These are phyloP conservation scores for Phytophthora sp. DNA, from an alignment of 352 stramenopile species.

Conservation along the genomic window DNA sequence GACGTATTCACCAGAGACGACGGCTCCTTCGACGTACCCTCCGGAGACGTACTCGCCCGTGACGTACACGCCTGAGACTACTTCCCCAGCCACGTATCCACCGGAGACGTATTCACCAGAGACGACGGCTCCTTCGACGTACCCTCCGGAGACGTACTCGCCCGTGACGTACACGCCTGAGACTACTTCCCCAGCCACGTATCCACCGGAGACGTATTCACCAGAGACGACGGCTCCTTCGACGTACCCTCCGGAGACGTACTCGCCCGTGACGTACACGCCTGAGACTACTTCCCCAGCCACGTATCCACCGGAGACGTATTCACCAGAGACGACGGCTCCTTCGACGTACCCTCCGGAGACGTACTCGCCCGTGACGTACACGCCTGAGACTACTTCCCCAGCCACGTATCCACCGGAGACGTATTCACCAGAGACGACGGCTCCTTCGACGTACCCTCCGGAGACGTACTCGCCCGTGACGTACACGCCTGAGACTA, in stretches of 20 bases:
- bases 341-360: slow-evolving; percentile 3
- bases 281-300: slow-evolving; percentile 4
- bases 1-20: slow-evolving; percentile 20
- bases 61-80: slow-evolving; percentile 15
- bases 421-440: neutral
- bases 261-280: slow-evolving; percentile 14
- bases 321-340: slow-evolving; percentile 3
- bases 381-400: neutral
- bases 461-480: neutral
- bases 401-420: neutral
- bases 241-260: slow-evolving; percentile 4
- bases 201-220: neutral
- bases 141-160: neutral
- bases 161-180: slow-evolving; percentile 12
- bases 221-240: neutral
- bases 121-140: slow-evolving; percentile 6
- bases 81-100: slow-evolving; percentile 20
- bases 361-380: neutral
- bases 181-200: slow-evolving; percentile 5
- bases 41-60: slow-evolving; percentile 4
- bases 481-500: neutral
- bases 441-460: neutral
- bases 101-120: slow-evolving; percentile 17
- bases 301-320: slow-evolving; percentile 10
- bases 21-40: neutral